Percentiles rank a stretch among this genome's conserved stretches.
Evolutionary conservation across 2,329 filamentous ascomycete genomes (phyloP).

Genomic region (Pseudofabraea citricarpa): DNA sequence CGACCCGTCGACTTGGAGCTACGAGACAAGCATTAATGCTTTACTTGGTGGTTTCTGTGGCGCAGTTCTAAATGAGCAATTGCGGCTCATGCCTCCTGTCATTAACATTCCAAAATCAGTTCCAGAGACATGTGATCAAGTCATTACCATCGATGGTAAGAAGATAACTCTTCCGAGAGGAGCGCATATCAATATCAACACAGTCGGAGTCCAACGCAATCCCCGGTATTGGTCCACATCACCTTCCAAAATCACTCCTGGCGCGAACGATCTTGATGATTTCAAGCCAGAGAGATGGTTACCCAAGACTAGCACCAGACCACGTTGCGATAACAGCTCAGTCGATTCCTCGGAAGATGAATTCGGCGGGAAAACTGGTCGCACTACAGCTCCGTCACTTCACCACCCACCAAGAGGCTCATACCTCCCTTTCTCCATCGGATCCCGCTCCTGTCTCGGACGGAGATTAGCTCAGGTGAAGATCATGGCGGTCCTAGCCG

Average conservation of each 20-base stretch:
- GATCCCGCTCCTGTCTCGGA: slow-evolving; percentile 52
- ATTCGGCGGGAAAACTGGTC: slow-evolving; percentile 53
- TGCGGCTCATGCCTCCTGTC: slow-evolving; percentile 69
- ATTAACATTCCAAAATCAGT: slow-evolving; percentile 67
- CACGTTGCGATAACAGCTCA: slow-evolving; percentile 12
- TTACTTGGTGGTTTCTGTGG: slow-evolving; percentile 67
- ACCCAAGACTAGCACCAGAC: slow-evolving; percentile 24
- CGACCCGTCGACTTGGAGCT: slow-evolving; percentile 62
- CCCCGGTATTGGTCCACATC: slow-evolving; percentile 62
- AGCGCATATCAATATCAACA: slow-evolving; percentile 50
- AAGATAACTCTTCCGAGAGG: slow-evolving; percentile 53
- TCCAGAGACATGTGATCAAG: slow-evolving; percentile 43
- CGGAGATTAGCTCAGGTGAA: slow-evolving; percentile 56
- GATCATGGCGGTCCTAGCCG: slow-evolving; percentile 48
- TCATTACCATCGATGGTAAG: slow-evolving; percentile 53
- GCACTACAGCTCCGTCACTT: slow-evolving; percentile 54
- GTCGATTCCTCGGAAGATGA: slow-evolving; percentile 33
- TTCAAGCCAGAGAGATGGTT: slow-evolving; percentile 75
- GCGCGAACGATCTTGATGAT: slow-evolving; percentile 54
- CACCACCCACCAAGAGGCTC: slow-evolving; percentile 34
- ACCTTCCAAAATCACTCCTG: slow-evolving; percentile 34
- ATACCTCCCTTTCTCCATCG: slow-evolving; percentile 55
- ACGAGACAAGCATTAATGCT: slow-evolving; percentile 59
- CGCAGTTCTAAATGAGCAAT: slow-evolving; percentile 72
- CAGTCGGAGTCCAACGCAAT: slow-evolving; percentile 57